Percentiles rank a stretch among this genome's conserved stretches.
Evolutionary conservation across 169 alveolate species (phyloP).

Genomic region (Cryptosporidium muris): DNA sequence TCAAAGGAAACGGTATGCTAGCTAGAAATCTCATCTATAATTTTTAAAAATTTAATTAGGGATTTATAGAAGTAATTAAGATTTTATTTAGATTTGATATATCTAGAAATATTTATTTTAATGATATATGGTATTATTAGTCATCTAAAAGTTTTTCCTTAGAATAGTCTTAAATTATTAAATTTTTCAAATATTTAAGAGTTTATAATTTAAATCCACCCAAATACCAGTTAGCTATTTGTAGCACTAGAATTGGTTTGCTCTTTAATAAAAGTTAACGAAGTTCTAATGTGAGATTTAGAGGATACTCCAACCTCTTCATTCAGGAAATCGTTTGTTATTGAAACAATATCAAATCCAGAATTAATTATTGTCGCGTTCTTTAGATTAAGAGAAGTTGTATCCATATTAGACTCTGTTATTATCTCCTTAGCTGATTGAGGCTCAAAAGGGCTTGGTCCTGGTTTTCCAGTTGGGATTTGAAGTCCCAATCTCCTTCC

Average conservation of each 20-base stretch:
- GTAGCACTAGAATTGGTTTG: not conserved
- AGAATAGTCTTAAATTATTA: too few relatives aligned
- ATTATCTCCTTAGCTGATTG: not conserved
- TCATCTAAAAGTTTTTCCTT: too few relatives aligned
- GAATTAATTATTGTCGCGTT: not conserved
- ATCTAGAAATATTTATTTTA: not conserved
- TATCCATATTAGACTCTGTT: not conserved
- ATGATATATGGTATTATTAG: too few relatives aligned
- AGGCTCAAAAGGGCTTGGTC: not conserved
- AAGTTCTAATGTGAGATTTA: not conserved
- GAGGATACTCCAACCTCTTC: not conserved
- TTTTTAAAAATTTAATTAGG: not conserved
- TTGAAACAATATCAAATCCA: not conserved
- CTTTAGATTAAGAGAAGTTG: not conserved
- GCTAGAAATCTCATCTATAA: not conserved
- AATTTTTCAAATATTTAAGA: too few relatives aligned
- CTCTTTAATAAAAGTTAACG: not conserved
- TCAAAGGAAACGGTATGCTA: conserved; percentile 45
- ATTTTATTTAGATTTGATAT: not conserved
- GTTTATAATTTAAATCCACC: too few relatives aligned
- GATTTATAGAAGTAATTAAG: not conserved
- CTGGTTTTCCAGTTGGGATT: not conserved
- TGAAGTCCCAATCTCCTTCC: not conserved
- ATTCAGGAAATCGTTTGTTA: not conserved
- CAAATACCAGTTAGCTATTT: not conserved